Evolutionary conservation across 805 yeast species (phyloP), one percentile per base, ranked within the genome.

Genomic region (Barnettozyma californica): DNA sequence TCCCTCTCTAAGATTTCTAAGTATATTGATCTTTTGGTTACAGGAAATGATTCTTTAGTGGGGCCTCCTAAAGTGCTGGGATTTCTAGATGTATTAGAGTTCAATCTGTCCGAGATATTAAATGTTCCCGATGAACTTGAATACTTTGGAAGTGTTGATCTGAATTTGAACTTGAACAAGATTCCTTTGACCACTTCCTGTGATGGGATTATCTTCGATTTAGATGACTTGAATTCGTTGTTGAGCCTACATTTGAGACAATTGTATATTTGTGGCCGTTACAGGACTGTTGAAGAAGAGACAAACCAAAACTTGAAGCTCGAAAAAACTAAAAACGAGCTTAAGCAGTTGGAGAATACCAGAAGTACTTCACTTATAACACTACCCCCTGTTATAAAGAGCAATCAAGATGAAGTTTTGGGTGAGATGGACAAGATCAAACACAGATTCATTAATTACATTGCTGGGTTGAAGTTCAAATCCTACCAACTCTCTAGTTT

Each of bases 11-110:
- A 80, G 55, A 71, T 78, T 49, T 68, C 75, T 39, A 66, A 70
- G 21, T 84, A 84, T 54, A 69, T 83, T 23, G 69, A 75, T 5
- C 57, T 71, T 4, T 67, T 90, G 19, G 78, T 83, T 38, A 75
- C 75, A 51, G 71, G 71, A 10, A 66, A 70, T 35, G 75, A 76
- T 16, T 74, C 71, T 51, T 68, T 77, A 23, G 67, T 76, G 49
- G 86, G 84, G 1, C 75, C 89, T 0, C 84, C 92, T 0, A 82
- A 79, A 51, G 68, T 87, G 1, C 70, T 89, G 47, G 77, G 82
- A 31, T 81, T 85, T 50, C 69, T 91, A 57, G 96, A 88, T 64
- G 70, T 84, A 5, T 66, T 87, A 45, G 87, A 84, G 57, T 81
- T 81, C 54, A 71, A 75, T 45, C 69, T 75, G 47, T 77, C 75